A percentile compares a stretch with the other conserved stretches of the same genome.
Evolutionary conservation across 1,284 basidiomycete genomes (phyloP).

Genomic region (Vanrija sp.): DNA sequence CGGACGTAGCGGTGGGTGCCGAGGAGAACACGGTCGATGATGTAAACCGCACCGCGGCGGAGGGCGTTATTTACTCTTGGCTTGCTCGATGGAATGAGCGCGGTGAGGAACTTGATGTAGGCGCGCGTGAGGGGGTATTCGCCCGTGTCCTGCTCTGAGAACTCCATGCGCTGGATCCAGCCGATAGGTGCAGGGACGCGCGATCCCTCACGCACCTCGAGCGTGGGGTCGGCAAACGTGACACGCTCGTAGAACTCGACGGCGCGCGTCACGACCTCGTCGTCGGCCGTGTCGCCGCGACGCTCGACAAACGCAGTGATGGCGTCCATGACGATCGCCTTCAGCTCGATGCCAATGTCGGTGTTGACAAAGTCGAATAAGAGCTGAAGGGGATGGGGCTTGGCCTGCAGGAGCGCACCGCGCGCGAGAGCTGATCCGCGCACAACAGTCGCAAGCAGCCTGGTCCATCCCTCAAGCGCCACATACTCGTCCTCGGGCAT

Average conservation of each 20-base stretch:
- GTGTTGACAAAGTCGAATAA: slow-evolving; percentile 74
- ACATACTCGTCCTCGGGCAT: slow-evolving; percentile 35
- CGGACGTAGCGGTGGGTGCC: slow-evolving; percentile 57
- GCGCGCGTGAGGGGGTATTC: slow-evolving; percentile 83
- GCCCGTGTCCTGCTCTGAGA: slow-evolving; percentile 73
- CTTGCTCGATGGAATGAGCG: slow-evolving; percentile 59
- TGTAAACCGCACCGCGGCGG: slow-evolving; percentile 62
- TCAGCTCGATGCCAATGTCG: slow-evolving; percentile 80
- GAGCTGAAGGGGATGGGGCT: slow-evolving; percentile 72
- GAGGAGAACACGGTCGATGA: slow-evolving; percentile 81
- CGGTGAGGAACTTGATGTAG: slow-evolving; percentile 76
- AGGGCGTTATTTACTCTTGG: slow-evolving; percentile 54
- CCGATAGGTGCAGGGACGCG: slow-evolving; percentile 35
- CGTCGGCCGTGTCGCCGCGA: slow-evolving; percentile 61
- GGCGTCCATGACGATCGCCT: slow-evolving; percentile 79
- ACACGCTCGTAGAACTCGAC: slow-evolving; percentile 59
- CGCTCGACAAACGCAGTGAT: slow-evolving; percentile 79
- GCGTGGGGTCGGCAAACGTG: slow-evolving; percentile 56
- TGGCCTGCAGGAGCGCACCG: slow-evolving; percentile 58
- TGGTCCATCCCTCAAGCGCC: slow-evolving; percentile 36
- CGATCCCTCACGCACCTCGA: slow-evolving; percentile 29
- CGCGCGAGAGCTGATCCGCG: slow-evolving; percentile 57
- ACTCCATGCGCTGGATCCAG: slow-evolving; percentile 55
- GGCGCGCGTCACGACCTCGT: slow-evolving; percentile 71
- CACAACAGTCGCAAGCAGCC: slow-evolving; percentile 72